Percentiles rank a stretch among this genome's conserved stretches.
phyloP scores from a whole-genome alignment of 768 basidiomycete genomes.

The Pleurotus eryngii region DNA sequence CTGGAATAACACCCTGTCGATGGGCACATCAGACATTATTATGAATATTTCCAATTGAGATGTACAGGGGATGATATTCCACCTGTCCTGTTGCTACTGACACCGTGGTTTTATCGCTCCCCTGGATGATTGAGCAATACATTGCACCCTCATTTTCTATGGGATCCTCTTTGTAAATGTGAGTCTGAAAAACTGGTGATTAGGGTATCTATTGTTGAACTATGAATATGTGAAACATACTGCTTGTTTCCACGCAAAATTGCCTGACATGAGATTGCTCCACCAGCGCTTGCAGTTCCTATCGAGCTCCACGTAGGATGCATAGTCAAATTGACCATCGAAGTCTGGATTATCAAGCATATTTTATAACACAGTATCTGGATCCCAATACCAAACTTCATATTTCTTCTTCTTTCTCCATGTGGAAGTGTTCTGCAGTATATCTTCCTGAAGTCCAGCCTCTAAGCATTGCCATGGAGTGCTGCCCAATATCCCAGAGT shows the following conservation, averaged over 20 bases:
- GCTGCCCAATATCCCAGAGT: constrained; percentile 19
- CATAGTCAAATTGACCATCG: constrained; percentile 26
- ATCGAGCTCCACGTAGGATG: constrained; percentile 24
- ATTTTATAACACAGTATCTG: constrained; percentile 20
- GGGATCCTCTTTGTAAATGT: constrained; percentile 13
- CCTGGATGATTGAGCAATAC: constrained; percentile 30
- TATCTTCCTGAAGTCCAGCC: constrained; percentile 12
- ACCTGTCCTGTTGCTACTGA: constrained; percentile 34
- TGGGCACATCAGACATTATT: constrained; percentile 29
- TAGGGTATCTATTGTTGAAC: too few relatives aligned
- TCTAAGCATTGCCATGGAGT: constrained; percentile 24
- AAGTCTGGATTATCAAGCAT: constrained; percentile 34
- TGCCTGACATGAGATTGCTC: constrained; percentile 36
- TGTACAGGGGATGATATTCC: constrained; percentile 33
- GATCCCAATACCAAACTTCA: constrained; percentile 31
- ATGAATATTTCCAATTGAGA: constrained; percentile 27
- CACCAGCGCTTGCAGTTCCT: constrained; percentile 16
- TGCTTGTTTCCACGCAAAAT: constrained; percentile 38
- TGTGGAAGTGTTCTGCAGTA: constrained; percentile 10
- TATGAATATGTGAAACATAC: constrained; percentile 13
- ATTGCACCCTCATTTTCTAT: constrained; percentile 21
- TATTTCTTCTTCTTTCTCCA: constrained; percentile 28
- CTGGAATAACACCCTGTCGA: constrained; percentile 21
- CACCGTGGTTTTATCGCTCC: constrained; percentile 36
- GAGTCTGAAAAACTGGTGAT: neutral